Evolutionary conservation across 129 eudicot genomes (phyloP).

Genomic region (Flaveria sonorensis): DNA sequence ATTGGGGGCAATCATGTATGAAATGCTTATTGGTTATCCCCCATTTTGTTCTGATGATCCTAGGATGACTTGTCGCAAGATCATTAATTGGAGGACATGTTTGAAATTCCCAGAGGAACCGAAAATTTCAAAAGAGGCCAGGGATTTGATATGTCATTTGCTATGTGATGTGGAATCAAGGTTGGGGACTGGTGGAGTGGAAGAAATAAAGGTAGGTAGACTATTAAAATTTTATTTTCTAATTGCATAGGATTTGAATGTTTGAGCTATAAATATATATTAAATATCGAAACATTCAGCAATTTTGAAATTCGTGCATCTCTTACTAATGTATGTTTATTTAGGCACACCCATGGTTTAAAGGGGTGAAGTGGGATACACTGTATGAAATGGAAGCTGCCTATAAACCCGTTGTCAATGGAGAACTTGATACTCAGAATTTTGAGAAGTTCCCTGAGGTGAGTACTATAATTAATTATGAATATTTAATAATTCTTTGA

Average conservation of each 20-base stretch:
- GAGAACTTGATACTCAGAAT: constrained; percentile 93
- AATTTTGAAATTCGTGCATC: not conserved
- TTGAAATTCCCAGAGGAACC: constrained; percentile 91
- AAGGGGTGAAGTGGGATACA: constrained; percentile 62
- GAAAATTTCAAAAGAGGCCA: constrained; percentile 65
- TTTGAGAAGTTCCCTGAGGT: constrained; percentile 84
- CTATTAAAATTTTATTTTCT: not conserved
- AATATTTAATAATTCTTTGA: not conserved
- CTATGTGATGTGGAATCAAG: constrained; percentile 83
- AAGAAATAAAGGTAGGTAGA: constrained; percentile 72
- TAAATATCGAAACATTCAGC: not conserved
- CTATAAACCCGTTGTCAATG: constrained; percentile 75
- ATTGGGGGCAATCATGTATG: constrained; percentile 85
- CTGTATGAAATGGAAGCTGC: constrained; percentile 93
- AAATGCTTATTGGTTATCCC: constrained; percentile 94
- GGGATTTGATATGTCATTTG: constrained; percentile 72
- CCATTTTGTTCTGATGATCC: constrained; percentile 97
- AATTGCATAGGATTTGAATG: not conserved
- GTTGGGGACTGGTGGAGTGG: constrained; percentile 86
- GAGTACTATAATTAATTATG: constrained; percentile 31
- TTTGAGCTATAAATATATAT: not conserved
- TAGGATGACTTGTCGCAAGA: constrained; percentile 89
- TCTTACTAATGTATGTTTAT: constrained; percentile 8
- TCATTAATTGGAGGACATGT: constrained; percentile 86
- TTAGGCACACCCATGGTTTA: constrained; percentile 84